Conservation (phyloP, 208 protist species). For the Zelonia costaricensis region DNA sequence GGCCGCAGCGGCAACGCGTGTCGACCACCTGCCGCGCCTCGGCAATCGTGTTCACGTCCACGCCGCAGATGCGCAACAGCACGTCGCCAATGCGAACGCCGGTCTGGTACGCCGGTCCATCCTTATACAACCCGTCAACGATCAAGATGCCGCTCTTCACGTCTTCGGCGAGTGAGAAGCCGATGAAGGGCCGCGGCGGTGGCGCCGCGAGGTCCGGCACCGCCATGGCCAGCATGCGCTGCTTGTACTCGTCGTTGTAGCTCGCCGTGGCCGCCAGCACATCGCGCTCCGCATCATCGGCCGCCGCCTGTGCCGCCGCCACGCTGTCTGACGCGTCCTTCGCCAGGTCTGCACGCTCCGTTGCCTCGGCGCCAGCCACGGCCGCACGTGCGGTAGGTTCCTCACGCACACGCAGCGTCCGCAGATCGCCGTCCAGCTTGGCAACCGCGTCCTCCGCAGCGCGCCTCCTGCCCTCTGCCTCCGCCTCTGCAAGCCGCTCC, state of each 20-base stretch:
- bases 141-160: slow-evolving; percentile 24
- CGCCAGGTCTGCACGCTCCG: neutral
- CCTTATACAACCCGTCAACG: slow-evolving; percentile 41
- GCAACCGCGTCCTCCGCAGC: no score
- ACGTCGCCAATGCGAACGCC: slow-evolving; percentile 54
- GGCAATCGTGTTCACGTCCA: slow-evolving; percentile 30
- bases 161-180: slow-evolving; percentile 46
- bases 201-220: neutral
- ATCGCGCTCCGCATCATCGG: slow-evolving; percentile 9
- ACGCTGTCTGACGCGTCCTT: neutral
- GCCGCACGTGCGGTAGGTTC: neutral
- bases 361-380: neutral
- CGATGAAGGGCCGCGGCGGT: slow-evolving; percentile 46
- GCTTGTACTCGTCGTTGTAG: slow-evolving; percentile 37
- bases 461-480: neutral
- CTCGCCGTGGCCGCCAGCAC: slow-evolving; percentile 22
- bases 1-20: slow-evolving; percentile 31
- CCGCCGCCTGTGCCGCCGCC: neutral
- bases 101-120: slow-evolving; percentile 50
- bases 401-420: neutral
- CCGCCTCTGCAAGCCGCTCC: no score
- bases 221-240: slow-evolving; percentile 14
- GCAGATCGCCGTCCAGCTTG: no score
- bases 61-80: slow-evolving; percentile 33
- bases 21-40: slow-evolving; percentile 34